Evolutionary conservation across 768 basidiomycete species (phyloP), one percentile per base, ranked within the genome.

Genomic region (Paxillus involutus): DNA sequence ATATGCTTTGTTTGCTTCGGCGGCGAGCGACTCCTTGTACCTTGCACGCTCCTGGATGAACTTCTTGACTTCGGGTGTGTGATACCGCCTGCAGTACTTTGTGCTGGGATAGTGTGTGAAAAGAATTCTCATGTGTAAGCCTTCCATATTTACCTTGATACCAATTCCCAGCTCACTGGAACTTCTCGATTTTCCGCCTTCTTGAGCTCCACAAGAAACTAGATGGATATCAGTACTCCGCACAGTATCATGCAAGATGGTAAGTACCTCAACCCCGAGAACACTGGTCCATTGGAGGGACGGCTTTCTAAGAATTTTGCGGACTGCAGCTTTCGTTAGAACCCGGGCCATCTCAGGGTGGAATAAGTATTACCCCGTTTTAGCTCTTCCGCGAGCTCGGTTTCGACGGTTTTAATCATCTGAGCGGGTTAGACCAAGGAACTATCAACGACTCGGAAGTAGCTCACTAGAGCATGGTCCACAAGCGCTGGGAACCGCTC

Each of bases 201-300:
- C 56, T 83, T 86, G 21, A 96, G 71, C 68, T 96, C 91, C 10
- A 96, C 75, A 10, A 97, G 74, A 66, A 82, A 95, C 87, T 97
- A 59, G 7, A 8, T 35, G 24, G 56, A 33, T 24, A 33, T 35
- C 40, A 40, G 30, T 6, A 8, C 6, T 33, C 17, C 35, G 37
- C 19, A 39, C 17, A 36, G 35, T 12, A 21, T 16, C 14, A 21
- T 4, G 35, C 43, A 46, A 26, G 24, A 44, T 33, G n/a, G 19
- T 7, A 59, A 55, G 55, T 59, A 91, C 93, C 69, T 94, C 93
- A 51, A 88, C 86, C 0, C 82, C 86, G 0, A 77, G 72, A 12
- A 86, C 77, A 5, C 77, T 80, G 3, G 80, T 79, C 78, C 84
- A 98, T 50, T 86, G 73, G 21, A 94, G 74, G 9, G 83, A 83